A percentile compares a stretch with the other conserved stretches of the same genome.
phyloP scores from a whole-genome alignment of 1,284 basidiomycete species.

The Sanghuangporus weigelae region DNA sequence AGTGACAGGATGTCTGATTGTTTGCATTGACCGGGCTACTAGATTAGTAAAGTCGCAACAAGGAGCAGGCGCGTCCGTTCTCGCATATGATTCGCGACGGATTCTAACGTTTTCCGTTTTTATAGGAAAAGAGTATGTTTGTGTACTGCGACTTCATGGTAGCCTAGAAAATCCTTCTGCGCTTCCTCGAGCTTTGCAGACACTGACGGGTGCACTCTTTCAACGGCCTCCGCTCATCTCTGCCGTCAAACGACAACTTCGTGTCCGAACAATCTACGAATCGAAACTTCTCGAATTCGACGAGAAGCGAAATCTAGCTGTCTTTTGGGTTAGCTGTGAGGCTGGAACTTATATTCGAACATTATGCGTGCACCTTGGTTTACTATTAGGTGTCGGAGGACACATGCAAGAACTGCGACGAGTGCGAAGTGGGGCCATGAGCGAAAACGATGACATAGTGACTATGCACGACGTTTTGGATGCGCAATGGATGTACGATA shows the following conservation, averaged over 20 bases:
- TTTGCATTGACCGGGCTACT: conserved; percentile 99
- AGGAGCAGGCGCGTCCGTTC: conserved; percentile 67
- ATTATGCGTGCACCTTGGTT: conserved; percentile 94
- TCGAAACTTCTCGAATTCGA: conserved; percentile 97
- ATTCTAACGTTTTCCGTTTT: conserved; percentile 5
- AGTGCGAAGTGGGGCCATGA: conserved; percentile 93
- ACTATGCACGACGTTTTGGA: conserved; percentile 99
- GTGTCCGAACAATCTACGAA: conserved; percentile 97
- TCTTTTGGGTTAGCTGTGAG: conserved; percentile 99
- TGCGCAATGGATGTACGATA: conserved; percentile 98
- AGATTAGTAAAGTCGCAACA: conserved; percentile 99
- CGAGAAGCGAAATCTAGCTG: conserved; percentile 93
- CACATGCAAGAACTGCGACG: conserved; percentile 99
- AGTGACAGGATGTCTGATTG: conserved; percentile 97
- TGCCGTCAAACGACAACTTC: conserved; percentile 97
- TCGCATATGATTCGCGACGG: neutral
- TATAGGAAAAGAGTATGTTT: conserved; percentile 97
- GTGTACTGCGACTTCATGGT: conserved; percentile 90
- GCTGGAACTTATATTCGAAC: conserved; percentile 99
- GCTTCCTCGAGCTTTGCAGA: conserved; percentile 91
- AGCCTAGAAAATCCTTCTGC: conserved; percentile 77
- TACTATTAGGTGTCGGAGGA: conserved; percentile 93
- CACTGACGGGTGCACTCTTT: conserved; percentile 96
- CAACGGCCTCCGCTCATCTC: conserved; percentile 99
- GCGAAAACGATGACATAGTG: conserved; percentile 97